Conservation (phyloP, 2,329 filamentous ascomycete genomes). For the Cladosporium cucumerinum region DNA sequence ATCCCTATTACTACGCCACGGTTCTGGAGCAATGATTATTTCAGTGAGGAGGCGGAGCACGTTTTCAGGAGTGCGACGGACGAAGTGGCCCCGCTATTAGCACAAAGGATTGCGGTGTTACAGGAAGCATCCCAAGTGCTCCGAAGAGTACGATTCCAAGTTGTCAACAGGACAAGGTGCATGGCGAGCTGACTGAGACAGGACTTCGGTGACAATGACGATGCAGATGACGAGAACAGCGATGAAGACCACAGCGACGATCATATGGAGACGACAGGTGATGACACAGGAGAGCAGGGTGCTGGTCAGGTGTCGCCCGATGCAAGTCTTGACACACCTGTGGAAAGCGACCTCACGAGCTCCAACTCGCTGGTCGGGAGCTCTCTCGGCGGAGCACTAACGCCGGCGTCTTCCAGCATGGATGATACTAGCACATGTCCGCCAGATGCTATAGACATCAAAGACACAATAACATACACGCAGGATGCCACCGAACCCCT, state of each 20-base stretch:
- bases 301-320: background rate
- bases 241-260: background rate
- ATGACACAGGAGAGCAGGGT: background rate
- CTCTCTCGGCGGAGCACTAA: background rate
- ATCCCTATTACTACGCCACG: constrained; percentile 85
- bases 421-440: background rate
- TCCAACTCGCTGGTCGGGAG: background rate
- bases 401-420: constrained; percentile 3
- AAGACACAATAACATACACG: background rate
- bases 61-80: constrained; percentile 84
- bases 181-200: background rate
- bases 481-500: background rate
- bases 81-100: constrained; percentile 75
- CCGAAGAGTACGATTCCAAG: constrained; percentile 43
- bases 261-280: background rate
- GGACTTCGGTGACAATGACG: background rate
- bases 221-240: background rate
- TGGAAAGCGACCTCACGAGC: background rate
- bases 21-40: constrained; percentile 61
- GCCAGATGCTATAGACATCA: background rate
- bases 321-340: background rate
- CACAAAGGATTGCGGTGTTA: constrained; percentile 18
- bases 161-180: background rate
- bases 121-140: constrained; percentile 67
- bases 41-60: constrained; percentile 65